Evolutionary conservation across 768 basidiomycete species (phyloP).

Genomic region (Daedaleopsis nitida): DNA sequence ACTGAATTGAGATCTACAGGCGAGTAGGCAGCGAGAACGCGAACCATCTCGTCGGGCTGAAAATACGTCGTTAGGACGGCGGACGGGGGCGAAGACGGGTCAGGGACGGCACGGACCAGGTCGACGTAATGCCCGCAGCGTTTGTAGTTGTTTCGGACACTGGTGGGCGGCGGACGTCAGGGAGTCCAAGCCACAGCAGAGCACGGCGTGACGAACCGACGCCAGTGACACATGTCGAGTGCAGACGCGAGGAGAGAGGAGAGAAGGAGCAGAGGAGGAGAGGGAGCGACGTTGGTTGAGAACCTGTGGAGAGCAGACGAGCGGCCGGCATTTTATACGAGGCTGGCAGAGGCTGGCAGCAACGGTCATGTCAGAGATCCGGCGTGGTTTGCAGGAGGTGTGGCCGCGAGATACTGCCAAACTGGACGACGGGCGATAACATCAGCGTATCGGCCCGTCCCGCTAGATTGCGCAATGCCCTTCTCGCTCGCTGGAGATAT

Average conservation of each 20-base stretch:
- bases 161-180: constrained; percentile 32
- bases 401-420: constrained; percentile 12
- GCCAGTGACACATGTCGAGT: constrained; percentile 64
- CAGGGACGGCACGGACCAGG: constrained; percentile 43
- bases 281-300: constrained; percentile 22
- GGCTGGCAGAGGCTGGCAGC: constrained; percentile 1
- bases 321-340: constrained; percentile 28
- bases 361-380: constrained; percentile 20
- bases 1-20: constrained; percentile 21
- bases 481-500: constrained; percentile 29
- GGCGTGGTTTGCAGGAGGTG: constrained; percentile 11
- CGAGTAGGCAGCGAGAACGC: constrained; percentile 21
- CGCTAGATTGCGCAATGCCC: constrained; percentile 22
- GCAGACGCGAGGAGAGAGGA: no score
- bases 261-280: constrained; percentile 16
- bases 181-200: constrained; percentile 12
- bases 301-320: constrained; percentile 9
- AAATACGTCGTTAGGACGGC: constrained; percentile 19
- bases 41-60: constrained; percentile 65
- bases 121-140: constrained; percentile 56
- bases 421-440: constrained; percentile 29
- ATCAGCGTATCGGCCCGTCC: constrained; percentile 32
- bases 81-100: constrained; percentile 8
- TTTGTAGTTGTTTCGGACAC: constrained; percentile 66
- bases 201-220: constrained; percentile 51